Evolutionary conservation across 2,329 filamentous ascomycete species (phyloP).

Genomic region (Venturia nashicola): DNA sequence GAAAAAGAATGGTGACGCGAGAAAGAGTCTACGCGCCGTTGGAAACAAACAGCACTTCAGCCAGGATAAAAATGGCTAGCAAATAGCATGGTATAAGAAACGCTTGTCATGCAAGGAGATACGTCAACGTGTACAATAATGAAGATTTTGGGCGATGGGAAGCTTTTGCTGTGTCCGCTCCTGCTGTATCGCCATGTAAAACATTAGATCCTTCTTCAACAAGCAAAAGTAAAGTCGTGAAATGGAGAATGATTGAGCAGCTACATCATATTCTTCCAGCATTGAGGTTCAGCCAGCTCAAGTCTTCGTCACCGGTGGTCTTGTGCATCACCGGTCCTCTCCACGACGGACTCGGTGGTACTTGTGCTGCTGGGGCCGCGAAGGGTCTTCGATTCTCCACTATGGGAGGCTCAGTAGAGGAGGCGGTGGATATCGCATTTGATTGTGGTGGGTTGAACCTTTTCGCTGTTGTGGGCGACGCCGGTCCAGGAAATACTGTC

Average conservation of each 20-base stretch:
- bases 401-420: not conserved
- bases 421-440: not conserved
- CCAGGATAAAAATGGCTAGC: not conserved
- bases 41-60: not conserved
- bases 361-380: not conserved
- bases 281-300: constrained; percentile 71
- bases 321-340: constrained; percentile 7
- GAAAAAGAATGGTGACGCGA: not conserved
- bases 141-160: not conserved
- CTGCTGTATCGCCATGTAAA: not conserved
- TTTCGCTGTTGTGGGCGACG: not conserved
- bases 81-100: not conserved
- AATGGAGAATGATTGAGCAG: not conserved
- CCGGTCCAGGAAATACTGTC: constrained; percentile 19
- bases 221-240: not conserved
- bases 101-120: not conserved
- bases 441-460: not conserved
- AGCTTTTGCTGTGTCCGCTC: not conserved
- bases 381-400: not conserved
- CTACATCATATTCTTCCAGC: constrained; percentile 18
- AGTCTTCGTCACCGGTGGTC: constrained; percentile 38
- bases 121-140: not conserved
- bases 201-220: not conserved
- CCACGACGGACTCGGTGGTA: not conserved
- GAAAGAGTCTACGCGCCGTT: not conserved